These are phyloP conservation scores for Pseudogymnoascus sp. DNA, from an alignment of 2,329 filamentous ascomycete species.

Conservation along the genomic window DNA sequence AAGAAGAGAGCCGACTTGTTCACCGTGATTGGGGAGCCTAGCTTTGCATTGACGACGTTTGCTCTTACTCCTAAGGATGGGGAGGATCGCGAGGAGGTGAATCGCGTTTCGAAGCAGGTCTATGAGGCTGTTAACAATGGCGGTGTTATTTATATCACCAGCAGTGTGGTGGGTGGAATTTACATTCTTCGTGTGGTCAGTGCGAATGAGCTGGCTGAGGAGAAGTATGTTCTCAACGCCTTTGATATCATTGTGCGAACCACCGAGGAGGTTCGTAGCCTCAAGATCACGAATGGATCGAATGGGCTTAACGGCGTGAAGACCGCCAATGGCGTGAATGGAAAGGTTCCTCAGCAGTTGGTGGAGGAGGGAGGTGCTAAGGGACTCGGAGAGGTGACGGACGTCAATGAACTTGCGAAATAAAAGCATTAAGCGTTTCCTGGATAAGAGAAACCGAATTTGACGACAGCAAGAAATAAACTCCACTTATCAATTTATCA, in stretches of 20 bases:
- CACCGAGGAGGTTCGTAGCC: slow-evolving; percentile 25
- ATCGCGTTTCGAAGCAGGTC: slow-evolving; percentile 63
- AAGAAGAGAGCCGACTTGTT: slow-evolving; percentile 61
- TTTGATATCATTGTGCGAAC: slow-evolving; percentile 63
- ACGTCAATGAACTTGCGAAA: neutral
- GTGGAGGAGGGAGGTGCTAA: neutral
- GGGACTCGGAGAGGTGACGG: neutral
- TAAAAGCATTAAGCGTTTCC: neutral
- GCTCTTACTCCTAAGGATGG: slow-evolving; percentile 44
- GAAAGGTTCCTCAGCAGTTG: slow-evolving; percentile 1
- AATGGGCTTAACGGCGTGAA: slow-evolving; percentile 11
- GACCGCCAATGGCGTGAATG: slow-evolving; percentile 11
- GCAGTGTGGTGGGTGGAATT: slow-evolving; percentile 62
- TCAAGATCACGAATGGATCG: slow-evolving; percentile 9
- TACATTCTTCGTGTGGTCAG: slow-evolving; percentile 80
- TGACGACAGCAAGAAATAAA: neutral
- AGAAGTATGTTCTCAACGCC: slow-evolving; percentile 62
- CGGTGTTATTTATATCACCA: slow-evolving; percentile 78
- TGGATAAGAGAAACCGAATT: neutral
- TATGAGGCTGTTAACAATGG: slow-evolving; percentile 67
- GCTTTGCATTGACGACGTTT: slow-evolving; percentile 74
- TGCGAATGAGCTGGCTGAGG: slow-evolving; percentile 60
- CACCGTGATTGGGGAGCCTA: slow-evolving; percentile 63
- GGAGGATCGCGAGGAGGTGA: slow-evolving; percentile 45
- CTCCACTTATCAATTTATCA: neutral